A percentile compares a stretch with the other conserved stretches of the same genome.
These are phyloP conservation scores for Penicillium alfredii DNA, from an alignment of 495 filamentous ascomycete genomes.

Conservation along the genomic window DNA sequence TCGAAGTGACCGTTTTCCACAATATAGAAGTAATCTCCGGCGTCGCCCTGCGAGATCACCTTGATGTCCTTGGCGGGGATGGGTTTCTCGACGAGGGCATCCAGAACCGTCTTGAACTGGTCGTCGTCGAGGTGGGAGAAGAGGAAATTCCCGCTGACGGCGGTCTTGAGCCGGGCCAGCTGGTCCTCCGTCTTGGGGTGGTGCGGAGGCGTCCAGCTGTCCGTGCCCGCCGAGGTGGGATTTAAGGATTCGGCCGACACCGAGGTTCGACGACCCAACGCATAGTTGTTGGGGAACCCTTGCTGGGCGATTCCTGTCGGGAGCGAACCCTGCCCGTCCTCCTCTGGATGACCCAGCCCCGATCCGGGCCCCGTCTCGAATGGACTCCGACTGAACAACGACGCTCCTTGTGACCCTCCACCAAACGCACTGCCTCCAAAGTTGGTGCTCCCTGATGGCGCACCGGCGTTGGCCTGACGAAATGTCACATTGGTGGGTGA, in stretches of 20 bases:
- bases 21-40: conserved; percentile 96
- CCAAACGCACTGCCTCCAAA: conserved; percentile 31
- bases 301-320: conserved; percentile 41
- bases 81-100: conserved; percentile 88
- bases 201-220: conserved; percentile 84
- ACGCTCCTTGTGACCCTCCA: conserved; percentile 13
- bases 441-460: conserved; percentile 18
- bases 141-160: conserved; percentile 85
- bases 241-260: conserved; percentile 96
- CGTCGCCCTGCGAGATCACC: conserved; percentile 93
- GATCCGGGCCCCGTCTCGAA: conserved; percentile 24
- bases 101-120: conserved; percentile 76
- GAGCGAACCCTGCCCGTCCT: conserved; percentile 27
- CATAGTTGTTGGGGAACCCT: conserved; percentile 88
- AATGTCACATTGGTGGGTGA: conserved; percentile 57
- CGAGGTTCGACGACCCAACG: conserved; percentile 86
- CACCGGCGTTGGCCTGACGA: conserved; percentile 31
- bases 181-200: conserved; percentile 81
- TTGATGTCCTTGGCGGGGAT: conserved; percentile 94
- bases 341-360: conserved; percentile 21
- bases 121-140: conserved; percentile 95
- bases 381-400: conserved; percentile 34
- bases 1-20: conserved; percentile 89
- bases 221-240: conserved; percentile 71
- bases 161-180: conserved; percentile 65